A percentile compares a stretch with the other conserved stretches of the same genome.
These are phyloP conservation scores for Curvularia hawaiiensis DNA, from an alignment of 2,329 filamentous ascomycete genomes.

Conservation along the genomic window DNA sequence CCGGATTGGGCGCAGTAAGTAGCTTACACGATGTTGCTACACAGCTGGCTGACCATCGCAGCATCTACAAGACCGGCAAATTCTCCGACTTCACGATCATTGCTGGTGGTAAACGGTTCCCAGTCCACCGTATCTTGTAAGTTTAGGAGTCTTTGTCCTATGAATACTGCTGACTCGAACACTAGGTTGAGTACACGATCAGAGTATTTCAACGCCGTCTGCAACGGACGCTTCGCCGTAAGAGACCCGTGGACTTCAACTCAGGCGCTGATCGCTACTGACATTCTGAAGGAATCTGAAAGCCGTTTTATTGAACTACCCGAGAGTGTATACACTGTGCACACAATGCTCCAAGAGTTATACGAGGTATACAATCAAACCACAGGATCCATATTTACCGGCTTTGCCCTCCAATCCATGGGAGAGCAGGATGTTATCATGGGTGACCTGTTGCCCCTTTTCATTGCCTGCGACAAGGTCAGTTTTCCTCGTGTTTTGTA, in stretches of 20 bases:
- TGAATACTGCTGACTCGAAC: slow-evolving; percentile 1
- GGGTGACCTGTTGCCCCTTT: slow-evolving; percentile 19
- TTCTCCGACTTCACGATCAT: slow-evolving; percentile 30
- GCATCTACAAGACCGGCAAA: slow-evolving; percentile 23
- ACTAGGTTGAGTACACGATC: slow-evolving; percentile 25
- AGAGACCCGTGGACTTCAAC: background rate
- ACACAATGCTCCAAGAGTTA: slow-evolving; percentile 24
- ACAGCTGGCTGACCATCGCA: slow-evolving; percentile 8
- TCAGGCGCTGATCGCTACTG: background rate
- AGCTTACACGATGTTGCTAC: background rate
- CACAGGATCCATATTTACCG: slow-evolving; percentile 28
- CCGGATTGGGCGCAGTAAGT: slow-evolving; percentile 21
- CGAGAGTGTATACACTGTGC: slow-evolving; percentile 19
- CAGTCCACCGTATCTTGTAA: slow-evolving; percentile 28
- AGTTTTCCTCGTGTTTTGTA: background rate
- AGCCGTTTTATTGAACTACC: slow-evolving; percentile 17
- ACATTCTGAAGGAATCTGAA: slow-evolving; percentile 18
- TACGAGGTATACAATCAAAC: slow-evolving; percentile 25
- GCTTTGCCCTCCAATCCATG: slow-evolving; percentile 19
- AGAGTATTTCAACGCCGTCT: slow-evolving; percentile 27
- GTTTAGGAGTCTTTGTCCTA: background rate
- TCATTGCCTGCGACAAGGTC: slow-evolving; percentile 33
- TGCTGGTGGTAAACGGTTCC: slow-evolving; percentile 20
- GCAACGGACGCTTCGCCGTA: slow-evolving; percentile 23
- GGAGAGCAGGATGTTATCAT: slow-evolving; percentile 23